phyloP scores from a whole-genome alignment of 2,329 filamentous ascomycete species.

The Seiridium unicorne region DNA sequence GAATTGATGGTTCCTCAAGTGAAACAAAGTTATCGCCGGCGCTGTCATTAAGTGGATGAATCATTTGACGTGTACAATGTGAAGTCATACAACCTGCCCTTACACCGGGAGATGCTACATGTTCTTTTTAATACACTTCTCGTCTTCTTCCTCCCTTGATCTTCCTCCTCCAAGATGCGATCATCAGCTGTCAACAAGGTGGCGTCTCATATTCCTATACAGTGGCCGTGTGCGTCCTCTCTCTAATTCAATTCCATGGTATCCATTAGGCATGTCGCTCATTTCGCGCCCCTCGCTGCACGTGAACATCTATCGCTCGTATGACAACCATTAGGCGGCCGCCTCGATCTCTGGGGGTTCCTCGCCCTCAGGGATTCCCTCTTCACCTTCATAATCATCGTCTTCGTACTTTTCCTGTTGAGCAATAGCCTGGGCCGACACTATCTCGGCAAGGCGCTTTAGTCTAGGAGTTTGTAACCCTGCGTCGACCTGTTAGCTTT shows the following conservation, averaged over 20 bases:
- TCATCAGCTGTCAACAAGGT: not conserved
- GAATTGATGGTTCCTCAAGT: not conserved
- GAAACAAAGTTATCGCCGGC: not conserved
- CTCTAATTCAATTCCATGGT: conserved; percentile 9
- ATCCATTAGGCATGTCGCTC: conserved; percentile 7
- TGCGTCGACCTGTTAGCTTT: conserved; percentile 35
- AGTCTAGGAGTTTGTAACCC: conserved; percentile 94
- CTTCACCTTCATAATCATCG: conserved; percentile 41
- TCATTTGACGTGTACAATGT: conserved; percentile 1
- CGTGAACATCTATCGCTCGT: not conserved
- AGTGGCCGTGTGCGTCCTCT: not conserved
- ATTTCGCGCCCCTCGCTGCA: not conserved
- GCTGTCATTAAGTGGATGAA: not conserved
- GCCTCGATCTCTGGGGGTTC: conserved; percentile 40
- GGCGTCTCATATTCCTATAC: not conserved
- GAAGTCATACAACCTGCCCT: conserved; percentile 2
- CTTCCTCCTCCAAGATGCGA: not conserved
- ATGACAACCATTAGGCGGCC: conserved; percentile 14
- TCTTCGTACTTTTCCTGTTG: conserved; percentile 79
- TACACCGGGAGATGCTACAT: conserved; percentile 9
- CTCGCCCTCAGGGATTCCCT: conserved; percentile 46
- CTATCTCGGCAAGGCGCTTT: conserved; percentile 96
- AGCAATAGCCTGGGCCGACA: conserved; percentile 92
- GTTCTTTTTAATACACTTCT: conserved; percentile 7
- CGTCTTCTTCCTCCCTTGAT: not conserved